A percentile compares a stretch with the other conserved stretches of the same genome.
phyloP scores from a whole-genome alignment of 148 eudicot genomes.

The Agrostemma githago region DNA sequence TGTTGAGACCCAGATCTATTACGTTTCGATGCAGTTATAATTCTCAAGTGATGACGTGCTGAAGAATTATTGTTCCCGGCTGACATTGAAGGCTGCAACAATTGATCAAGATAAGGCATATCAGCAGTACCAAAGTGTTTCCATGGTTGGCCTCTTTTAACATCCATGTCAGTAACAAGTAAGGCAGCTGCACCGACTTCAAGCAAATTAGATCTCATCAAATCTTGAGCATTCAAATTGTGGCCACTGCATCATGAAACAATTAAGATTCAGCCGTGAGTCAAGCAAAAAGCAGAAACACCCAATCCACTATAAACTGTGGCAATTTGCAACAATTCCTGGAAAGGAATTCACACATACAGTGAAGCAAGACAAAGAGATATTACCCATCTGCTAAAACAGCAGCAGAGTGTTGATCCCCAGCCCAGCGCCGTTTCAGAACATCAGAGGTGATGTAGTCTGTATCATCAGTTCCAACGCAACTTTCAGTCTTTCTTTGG shows the following conservation, averaged over 20 bases:
- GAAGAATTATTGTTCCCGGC: slow-evolving; percentile 70
- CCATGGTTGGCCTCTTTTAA: slow-evolving; percentile 80
- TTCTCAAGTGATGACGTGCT: slow-evolving; percentile 86
- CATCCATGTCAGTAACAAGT: slow-evolving; percentile 82
- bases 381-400: slow-evolving; percentile 65
- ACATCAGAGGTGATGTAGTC: slow-evolving; percentile 80
- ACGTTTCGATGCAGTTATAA: slow-evolving; percentile 86
- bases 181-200: slow-evolving; percentile 98
- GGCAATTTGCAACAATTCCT: not conserved
- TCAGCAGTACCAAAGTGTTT: slow-evolving; percentile 76
- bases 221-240: slow-evolving; percentile 48
- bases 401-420: slow-evolving; percentile 56
- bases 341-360: not conserved
- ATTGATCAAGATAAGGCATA: slow-evolving; percentile 94
- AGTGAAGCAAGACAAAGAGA: slow-evolving; percentile 5
- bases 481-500: slow-evolving; percentile 55
- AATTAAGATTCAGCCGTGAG: slow-evolving; percentile 17
- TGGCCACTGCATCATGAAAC: slow-evolving; percentile 50
- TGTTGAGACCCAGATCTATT: slow-evolving; percentile 66
- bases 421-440: slow-evolving; percentile 87
- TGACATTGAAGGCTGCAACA: slow-evolving; percentile 86
- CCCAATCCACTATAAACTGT: slow-evolving; percentile 6
- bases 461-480: slow-evolving; percentile 51
- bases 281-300: slow-evolving; percentile 5
- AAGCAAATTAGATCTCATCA: slow-evolving; percentile 61